Evolutionary conservation across 1,284 basidiomycete species (phyloP).

Genomic region (Phylloboletellus chloephorus): DNA sequence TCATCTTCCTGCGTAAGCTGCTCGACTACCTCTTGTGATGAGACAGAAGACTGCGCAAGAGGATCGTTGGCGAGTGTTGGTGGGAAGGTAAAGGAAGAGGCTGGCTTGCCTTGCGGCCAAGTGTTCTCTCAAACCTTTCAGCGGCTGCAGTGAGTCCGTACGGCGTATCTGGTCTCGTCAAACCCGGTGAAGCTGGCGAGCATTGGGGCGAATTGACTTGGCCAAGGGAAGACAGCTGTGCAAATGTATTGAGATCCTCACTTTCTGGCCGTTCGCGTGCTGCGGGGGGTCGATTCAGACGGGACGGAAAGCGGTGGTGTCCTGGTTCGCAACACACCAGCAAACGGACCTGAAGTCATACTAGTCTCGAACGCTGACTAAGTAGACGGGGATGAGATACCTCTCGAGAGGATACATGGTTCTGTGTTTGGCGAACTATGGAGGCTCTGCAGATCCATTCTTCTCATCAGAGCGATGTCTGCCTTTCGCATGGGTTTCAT

Average conservation of each 20-base stretch:
- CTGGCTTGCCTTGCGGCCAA: slow-evolving; percentile 10
- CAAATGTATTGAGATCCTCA: slow-evolving; percentile 13
- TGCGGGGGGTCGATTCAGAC: not conserved
- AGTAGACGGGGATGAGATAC: slow-evolving; percentile 14
- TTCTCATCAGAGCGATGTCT: slow-evolving; percentile 31
- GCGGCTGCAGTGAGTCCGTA: slow-evolving; percentile 15
- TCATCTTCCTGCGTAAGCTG: slow-evolving; percentile 30
- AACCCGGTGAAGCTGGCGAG: slow-evolving; percentile 28
- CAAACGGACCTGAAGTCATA: slow-evolving; percentile 10
- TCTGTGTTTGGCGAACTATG: slow-evolving; percentile 26
- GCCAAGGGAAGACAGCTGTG: slow-evolving; percentile 32
- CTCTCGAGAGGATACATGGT: slow-evolving; percentile 13
- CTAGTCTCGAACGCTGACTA: slow-evolving; percentile 5
- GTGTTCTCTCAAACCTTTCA: slow-evolving; percentile 18
- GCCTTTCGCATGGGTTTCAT: slow-evolving; percentile 32
- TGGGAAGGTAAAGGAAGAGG: slow-evolving; percentile 1
- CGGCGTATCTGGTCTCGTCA: slow-evolving; percentile 10
- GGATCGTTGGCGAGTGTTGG: slow-evolving; percentile 10
- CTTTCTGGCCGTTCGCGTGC: slow-evolving; percentile 1
- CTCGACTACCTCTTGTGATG: slow-evolving; percentile 30
- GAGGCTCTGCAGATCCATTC: slow-evolving; percentile 33
- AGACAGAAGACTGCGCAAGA: slow-evolving; percentile 22
- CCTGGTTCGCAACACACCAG: not conserved
- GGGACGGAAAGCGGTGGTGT: slow-evolving; percentile 5
- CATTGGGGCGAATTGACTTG: slow-evolving; percentile 13